A percentile compares a stretch with the other conserved stretches of the same genome.
These are phyloP conservation scores for Aspergillus ibericus DNA, from an alignment of 2,329 filamentous ascomycete species.

Conservation along the genomic window DNA sequence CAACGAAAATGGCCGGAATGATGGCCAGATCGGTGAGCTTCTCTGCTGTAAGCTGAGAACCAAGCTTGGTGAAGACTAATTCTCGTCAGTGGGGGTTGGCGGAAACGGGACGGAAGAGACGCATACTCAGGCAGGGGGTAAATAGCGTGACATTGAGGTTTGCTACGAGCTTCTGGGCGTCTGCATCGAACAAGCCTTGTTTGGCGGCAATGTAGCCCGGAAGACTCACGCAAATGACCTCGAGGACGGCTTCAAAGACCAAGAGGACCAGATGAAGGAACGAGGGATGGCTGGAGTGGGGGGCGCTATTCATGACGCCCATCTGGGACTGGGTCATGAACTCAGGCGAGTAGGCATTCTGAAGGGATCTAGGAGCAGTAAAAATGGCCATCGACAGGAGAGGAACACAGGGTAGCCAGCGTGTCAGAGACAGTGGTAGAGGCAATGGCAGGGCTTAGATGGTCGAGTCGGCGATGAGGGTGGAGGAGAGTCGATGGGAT, in stretches of 20 bases:
- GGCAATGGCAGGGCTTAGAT: too few species aligned
- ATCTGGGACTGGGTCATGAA: slow-evolving; percentile 26
- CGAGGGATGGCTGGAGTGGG: slow-evolving; percentile 48
- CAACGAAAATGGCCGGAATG: slow-evolving; percentile 89
- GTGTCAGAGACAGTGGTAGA: not conserved
- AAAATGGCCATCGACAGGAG: slow-evolving; percentile 44
- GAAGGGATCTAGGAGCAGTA: slow-evolving; percentile 50
- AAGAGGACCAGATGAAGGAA: slow-evolving; percentile 68
- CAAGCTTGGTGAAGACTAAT: slow-evolving; percentile 91
- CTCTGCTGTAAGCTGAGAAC: slow-evolving; percentile 86
- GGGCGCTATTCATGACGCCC: slow-evolving; percentile 20
- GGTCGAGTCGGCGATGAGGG: not conserved
- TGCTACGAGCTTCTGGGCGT: slow-evolving; percentile 93
- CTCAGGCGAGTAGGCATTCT: slow-evolving; percentile 39
- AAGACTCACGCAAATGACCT: slow-evolving; percentile 91
- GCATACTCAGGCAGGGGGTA: slow-evolving; percentile 88
- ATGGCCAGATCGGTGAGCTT: slow-evolving; percentile 88
- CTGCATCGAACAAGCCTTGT: slow-evolving; percentile 89
- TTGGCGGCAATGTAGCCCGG: slow-evolving; percentile 91
- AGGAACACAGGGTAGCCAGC: not conserved
- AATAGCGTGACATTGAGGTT: slow-evolving; percentile 96
- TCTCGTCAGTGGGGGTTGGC: not conserved
- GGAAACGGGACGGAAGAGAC: not conserved
- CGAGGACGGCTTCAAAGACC: slow-evolving; percentile 91
- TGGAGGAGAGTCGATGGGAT: too few species aligned